Percentiles rank a stretch among this genome's conserved stretches.
phyloP scores from a whole-genome alignment of 768 basidiomycete species.

The Hebeloma cylindrosporum region DNA sequence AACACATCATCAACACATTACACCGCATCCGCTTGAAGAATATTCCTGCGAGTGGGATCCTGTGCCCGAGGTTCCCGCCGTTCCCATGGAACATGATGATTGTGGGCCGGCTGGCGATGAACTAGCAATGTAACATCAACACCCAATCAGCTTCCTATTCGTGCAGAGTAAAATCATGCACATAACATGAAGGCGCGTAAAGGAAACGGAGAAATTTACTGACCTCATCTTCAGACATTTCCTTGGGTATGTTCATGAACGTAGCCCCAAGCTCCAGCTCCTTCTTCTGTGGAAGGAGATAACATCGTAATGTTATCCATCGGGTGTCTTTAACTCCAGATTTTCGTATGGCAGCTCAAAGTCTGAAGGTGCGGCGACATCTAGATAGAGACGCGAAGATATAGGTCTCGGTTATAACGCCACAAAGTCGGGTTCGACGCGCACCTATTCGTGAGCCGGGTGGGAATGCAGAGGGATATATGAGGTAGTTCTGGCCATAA shows the following conservation, averaged over 20 bases:
- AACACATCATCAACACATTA: conserved; percentile 93
- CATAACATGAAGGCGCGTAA: no score
- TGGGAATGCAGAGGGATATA: conserved; percentile 84
- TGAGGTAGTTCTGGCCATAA: conserved; percentile 84
- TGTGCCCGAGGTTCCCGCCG: conserved; percentile 84
- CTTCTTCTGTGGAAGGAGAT: conserved; percentile 67
- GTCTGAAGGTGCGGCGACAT: conserved; percentile 69
- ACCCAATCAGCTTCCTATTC: no score
- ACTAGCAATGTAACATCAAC: conserved; percentile 27
- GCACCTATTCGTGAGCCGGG: conserved; percentile 77
- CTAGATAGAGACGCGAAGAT: conserved; percentile 33
- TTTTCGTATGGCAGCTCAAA: conserved; percentile 76
- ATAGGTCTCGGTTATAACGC: neutral
- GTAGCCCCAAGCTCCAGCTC: conserved; percentile 29
- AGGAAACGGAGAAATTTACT: neutral
- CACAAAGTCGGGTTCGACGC: conserved; percentile 3
- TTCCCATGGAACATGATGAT: conserved; percentile 94
- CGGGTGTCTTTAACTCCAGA: conserved; percentile 68
- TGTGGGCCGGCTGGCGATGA: conserved; percentile 65
- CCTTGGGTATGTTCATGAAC: conserved; percentile 22
- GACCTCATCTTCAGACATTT: conserved; percentile 54
- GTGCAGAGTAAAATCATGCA: no score
- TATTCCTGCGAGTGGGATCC: conserved; percentile 82
- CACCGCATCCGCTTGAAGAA: conserved; percentile 84
- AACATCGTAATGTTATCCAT: conserved; percentile 74